Evolutionary conservation across 2,329 filamentous ascomycete genomes (phyloP), one percentile per base, ranked within the genome.

Genomic region (Penicillium sp.): DNA sequence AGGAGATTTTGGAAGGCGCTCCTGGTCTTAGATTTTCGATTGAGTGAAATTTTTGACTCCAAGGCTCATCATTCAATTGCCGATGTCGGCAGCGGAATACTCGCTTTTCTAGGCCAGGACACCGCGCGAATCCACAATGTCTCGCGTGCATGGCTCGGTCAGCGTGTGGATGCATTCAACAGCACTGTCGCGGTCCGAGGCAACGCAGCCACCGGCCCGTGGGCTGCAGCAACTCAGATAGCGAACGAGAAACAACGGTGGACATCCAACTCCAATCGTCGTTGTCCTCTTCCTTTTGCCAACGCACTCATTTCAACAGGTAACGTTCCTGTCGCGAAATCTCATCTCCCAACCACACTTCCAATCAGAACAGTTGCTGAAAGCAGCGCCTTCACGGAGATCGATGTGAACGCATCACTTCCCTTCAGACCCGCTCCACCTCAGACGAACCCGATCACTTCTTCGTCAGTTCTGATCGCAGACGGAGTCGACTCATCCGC

Each of bases 81-180:
- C 8, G 57, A 56, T 6, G 49, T 63, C 23, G 57, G 59, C 3
- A 21, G n/a, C 29, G 50, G 52, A 13, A 46, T 55, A 2, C 45
- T 49, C 18, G 49, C 48, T 18, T 62, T 63, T 23, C 33, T 34
- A 24, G 51, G 34, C 15, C 51, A 53, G 6, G 53, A 56, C 26
- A 26, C 36, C n/a, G 57, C 57, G 6, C 31, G 6, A 6, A 47
- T 62, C 15, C 15, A 34, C 13, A 10, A 26, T 9, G 24, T 57
- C 4, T 12, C 26, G 2, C 18, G 3, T 24, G 4, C 6, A 10
- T 36, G 23, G 12, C 33, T 49, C 38, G 21, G 6, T n/a, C n/a
- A 21, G 13, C 34, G 31, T 21, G 31, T 47, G 16, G 15, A 21
- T 9, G 15, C 6, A 3, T 56, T 58, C 24, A 58, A 58, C 31